These are phyloP conservation scores for Claviceps citrina DNA, from an alignment of 2,329 filamentous ascomycete species.

Conservation along the genomic window DNA sequence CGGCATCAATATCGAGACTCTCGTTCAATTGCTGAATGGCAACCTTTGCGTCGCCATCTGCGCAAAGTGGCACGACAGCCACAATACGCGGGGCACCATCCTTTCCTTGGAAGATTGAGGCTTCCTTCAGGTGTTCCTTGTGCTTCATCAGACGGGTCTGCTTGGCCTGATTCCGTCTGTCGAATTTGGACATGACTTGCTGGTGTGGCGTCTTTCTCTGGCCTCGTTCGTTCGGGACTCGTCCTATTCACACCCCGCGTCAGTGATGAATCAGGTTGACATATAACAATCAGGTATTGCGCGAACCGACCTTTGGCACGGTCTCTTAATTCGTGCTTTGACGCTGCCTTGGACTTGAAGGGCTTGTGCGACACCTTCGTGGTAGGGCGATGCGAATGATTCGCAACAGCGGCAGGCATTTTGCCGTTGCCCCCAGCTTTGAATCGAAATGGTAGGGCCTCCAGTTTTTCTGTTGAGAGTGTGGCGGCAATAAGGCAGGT, in stretches of 20 bases:
- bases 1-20: constrained; percentile 63
- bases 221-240: constrained; percentile 58
- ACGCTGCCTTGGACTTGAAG: constrained; percentile 84
- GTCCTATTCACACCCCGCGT: constrained; percentile 38
- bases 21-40: constrained; percentile 58
- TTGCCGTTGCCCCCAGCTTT: constrained; percentile 62
- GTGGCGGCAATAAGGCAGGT: not conserved
- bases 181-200: constrained; percentile 93
- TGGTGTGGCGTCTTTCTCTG: constrained; percentile 81
- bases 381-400: constrained; percentile 79
- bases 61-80: constrained; percentile 71
- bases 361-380: constrained; percentile 79
- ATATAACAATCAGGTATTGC: not conserved
- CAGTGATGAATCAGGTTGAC: not conserved
- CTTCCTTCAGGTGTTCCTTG: constrained; percentile 64
- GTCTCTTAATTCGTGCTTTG: constrained; percentile 76
- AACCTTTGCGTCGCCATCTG: constrained; percentile 49
- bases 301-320: constrained; percentile 54
- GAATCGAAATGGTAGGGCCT: constrained; percentile 69
- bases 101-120: constrained; percentile 68
- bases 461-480: constrained; percentile 31
- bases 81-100: constrained; percentile 81
- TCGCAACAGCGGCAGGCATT: constrained; percentile 55
- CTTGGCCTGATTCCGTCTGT: constrained; percentile 85
- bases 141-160: constrained; percentile 76